phyloP scores from a whole-genome alignment of 805 yeast species.

The Hanseniaspora singularis region DNA sequence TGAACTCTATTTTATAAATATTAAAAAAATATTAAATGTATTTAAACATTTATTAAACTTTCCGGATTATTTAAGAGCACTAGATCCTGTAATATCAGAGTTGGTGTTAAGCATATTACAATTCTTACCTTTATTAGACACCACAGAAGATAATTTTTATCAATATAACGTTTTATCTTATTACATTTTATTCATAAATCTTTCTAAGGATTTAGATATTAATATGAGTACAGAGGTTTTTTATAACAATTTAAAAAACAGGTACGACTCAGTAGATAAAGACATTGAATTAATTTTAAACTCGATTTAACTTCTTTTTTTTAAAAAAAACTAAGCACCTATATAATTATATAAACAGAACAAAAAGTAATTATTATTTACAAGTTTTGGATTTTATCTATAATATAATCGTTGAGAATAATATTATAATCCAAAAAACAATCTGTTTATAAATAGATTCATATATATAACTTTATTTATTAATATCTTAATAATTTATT shows the following conservation, averaged over 20 bases:
- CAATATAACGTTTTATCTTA: conserved; percentile 1
- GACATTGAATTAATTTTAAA: not conserved
- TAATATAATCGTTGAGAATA: too few relatives aligned
- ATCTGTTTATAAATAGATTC: too few relatives aligned
- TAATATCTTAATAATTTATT: conserved; percentile 18
- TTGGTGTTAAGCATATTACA: not conserved
- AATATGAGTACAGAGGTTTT: not conserved
- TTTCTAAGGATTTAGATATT: not conserved
- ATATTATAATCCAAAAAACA: too few relatives aligned
- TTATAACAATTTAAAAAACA: not conserved
- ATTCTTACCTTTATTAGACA: not conserved
- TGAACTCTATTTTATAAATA: not conserved
- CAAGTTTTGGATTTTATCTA: too few relatives aligned
- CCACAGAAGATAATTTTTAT: not conserved
- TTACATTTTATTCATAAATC: conserved; percentile 4
- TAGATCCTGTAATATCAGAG: not conserved
- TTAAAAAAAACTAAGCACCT: too few relatives aligned
- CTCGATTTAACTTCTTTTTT: not conserved
- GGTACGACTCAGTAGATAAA: not conserved
- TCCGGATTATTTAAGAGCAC: conserved; percentile 1
- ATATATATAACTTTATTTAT: too few relatives aligned
- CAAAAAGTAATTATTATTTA: too few relatives aligned
- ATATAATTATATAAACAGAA: too few relatives aligned
- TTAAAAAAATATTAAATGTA: not conserved
- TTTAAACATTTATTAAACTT: conserved; percentile 4